phyloP scores from a whole-genome alignment of 2,329 filamentous ascomycete genomes.

The Pseudomassariella vexata region DNA sequence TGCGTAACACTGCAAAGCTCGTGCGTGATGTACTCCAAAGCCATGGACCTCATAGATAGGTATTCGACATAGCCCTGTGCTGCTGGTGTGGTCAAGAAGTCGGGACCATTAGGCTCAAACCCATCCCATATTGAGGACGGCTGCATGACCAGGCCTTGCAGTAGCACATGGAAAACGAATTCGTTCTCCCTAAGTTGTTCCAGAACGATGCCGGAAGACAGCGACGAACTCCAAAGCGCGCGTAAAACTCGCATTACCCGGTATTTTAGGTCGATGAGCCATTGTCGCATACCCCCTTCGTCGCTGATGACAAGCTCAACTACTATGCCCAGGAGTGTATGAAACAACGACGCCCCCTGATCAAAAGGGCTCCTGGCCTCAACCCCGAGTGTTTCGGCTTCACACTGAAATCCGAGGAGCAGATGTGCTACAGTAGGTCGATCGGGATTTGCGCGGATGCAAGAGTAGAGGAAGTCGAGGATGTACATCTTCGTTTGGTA shows the following conservation, averaged over 20 bases:
- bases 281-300: constrained; percentile 53
- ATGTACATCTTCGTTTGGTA: constrained; percentile 81
- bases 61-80: constrained; percentile 71
- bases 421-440: constrained; percentile 86
- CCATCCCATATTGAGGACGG: constrained; percentile 71
- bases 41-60: constrained; percentile 67
- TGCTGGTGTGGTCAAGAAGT: constrained; percentile 65
- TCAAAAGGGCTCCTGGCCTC: constrained; percentile 66
- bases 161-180: constrained; percentile 72
- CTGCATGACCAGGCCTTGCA: constrained; percentile 65
- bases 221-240: constrained; percentile 74
- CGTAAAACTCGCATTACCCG: constrained; percentile 69
- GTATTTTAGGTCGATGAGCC: constrained; percentile 64
- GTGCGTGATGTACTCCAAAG: constrained; percentile 78
- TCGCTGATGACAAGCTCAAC: constrained; percentile 62
- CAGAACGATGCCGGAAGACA: constrained; percentile 71
- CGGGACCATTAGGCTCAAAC: constrained; percentile 48
- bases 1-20: constrained; percentile 77
- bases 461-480: constrained; percentile 78
- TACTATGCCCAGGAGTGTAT: constrained; percentile 69
- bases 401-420: constrained; percentile 80
- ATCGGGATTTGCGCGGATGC: constrained; percentile 67
- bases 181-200: constrained; percentile 74
- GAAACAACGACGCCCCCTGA: constrained; percentile 70
- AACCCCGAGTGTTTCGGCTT: constrained; percentile 63